Conservation (phyloP, 139 green algal species). For the Micromonas pusilla region DNA sequence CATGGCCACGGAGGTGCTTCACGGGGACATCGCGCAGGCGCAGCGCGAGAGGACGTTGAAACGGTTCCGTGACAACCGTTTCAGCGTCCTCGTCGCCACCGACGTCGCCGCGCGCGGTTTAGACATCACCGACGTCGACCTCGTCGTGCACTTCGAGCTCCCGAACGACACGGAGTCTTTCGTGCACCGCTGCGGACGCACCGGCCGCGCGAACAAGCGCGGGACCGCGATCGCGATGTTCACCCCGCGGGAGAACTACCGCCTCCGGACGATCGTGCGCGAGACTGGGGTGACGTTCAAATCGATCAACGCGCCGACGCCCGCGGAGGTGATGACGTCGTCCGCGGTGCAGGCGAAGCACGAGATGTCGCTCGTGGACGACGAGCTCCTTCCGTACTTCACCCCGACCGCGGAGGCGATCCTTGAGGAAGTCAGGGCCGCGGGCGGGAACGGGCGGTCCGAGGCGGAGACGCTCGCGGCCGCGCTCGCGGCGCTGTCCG, state of each 20-base stretch:
- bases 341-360: slow-evolving; percentile 54
- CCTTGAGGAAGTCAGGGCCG: slow-evolving; percentile 26
- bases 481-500: slow-evolving; percentile 77
- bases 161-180: slow-evolving; percentile 54
- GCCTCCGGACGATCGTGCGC: slow-evolving; percentile 59
- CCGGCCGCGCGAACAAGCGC: slow-evolving; percentile 56
- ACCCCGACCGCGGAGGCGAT: slow-evolving; percentile 36
- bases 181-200: slow-evolving; percentile 60
- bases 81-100: slow-evolving; percentile 54
- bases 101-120: slow-evolving; percentile 54
- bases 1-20: slow-evolving; percentile 41
- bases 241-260: slow-evolving; percentile 49
- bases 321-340: slow-evolving; percentile 54
- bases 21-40: slow-evolving; percentile 52
- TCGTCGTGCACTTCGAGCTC: slow-evolving; percentile 60
- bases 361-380: not conserved
- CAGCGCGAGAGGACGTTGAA: slow-evolving; percentile 47
- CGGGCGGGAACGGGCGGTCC: slow-evolving; percentile 51
- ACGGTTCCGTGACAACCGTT: slow-evolving; percentile 43
- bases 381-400: slow-evolving; percentile 5
- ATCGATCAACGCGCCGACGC: slow-evolving; percentile 39
- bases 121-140: slow-evolving; percentile 54
- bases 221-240: slow-evolving; percentile 82
- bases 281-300: slow-evolving; percentile 46
- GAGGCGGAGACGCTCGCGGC: slow-evolving; percentile 64